Evolutionary conservation across 2,329 filamentous ascomycete species (phyloP).

Genomic region (Mycosphaerella arachidis): DNA sequence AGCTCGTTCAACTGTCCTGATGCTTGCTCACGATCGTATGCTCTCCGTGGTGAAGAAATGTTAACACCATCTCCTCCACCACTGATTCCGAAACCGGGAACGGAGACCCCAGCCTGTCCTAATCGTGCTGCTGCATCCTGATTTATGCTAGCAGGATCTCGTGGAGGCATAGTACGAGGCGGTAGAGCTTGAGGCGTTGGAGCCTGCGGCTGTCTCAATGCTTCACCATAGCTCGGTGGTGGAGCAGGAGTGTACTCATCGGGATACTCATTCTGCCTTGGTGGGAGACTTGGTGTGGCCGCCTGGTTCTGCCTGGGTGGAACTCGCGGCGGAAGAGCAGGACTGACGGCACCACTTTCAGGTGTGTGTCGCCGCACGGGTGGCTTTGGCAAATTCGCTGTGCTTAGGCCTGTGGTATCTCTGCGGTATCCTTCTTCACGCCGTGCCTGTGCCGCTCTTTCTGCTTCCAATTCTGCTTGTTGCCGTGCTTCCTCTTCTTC

Average conservation of each 20-base stretch:
- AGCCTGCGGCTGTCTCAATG: conserved; percentile 11
- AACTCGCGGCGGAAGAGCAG: conserved; percentile 23
- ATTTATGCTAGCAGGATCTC: conserved; percentile 41
- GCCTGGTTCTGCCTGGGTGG: conserved; percentile 25
- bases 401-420: conserved; percentile 67
- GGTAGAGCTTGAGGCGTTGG: neutral
- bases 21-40: conserved; percentile 24
- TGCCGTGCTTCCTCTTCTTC: conserved; percentile 28
- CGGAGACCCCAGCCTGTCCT: conserved; percentile 68
- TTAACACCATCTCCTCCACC: conserved; percentile 28
- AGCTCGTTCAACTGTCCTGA: conserved; percentile 58
- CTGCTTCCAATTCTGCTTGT: conserved; percentile 34
- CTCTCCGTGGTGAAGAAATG: conserved; percentile 4
- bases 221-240: conserved; percentile 48
- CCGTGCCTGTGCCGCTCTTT: conserved; percentile 32
- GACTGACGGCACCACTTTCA: conserved; percentile 22
- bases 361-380: conserved; percentile 50
- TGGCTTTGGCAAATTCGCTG: conserved; percentile 65
- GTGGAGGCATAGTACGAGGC: neutral
- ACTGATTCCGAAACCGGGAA: conserved; percentile 73
- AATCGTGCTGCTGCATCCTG: conserved; percentile 62
- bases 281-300: conserved; percentile 65
- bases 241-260: conserved; percentile 43
- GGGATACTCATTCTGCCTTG: conserved; percentile 56
- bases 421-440: conserved; percentile 63